Evolutionary conservation across 805 yeast species (phyloP).

Genomic region (Ogataea pini): DNA sequence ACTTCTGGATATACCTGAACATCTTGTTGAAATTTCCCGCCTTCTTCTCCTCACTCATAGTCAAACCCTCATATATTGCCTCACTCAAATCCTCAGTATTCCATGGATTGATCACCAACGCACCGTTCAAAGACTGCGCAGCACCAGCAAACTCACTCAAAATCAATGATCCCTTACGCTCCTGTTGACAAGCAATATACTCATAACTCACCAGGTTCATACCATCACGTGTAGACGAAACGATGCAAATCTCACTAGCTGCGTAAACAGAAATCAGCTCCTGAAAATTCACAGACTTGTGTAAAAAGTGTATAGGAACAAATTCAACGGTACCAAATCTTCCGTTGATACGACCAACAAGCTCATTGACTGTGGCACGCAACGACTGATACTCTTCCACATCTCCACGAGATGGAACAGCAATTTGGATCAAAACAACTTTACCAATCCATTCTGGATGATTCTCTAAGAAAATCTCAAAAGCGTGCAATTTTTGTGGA

Average conservation of each 20-base stretch:
- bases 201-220: constrained; percentile 97
- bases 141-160: constrained; percentile 98
- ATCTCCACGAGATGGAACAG: constrained; percentile 96
- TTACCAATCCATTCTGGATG: constrained; percentile 99
- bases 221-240: constrained; percentile 95
- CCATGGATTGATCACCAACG: constrained; percentile 96
- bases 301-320: constrained; percentile 96
- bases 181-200: constrained; percentile 89
- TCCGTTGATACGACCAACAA: constrained; percentile 96
- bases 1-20: constrained; percentile 85
- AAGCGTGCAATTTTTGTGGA: constrained; percentile 95
- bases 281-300: constrained; percentile 85
- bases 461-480: constrained; percentile 85
- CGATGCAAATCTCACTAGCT: constrained; percentile 86
- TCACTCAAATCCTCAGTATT: constrained; percentile 91
- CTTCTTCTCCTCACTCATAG: constrained; percentile 80
- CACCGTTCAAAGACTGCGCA: constrained; percentile 96
- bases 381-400: constrained; percentile 96
- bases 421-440: constrained; percentile 92
- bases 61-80: constrained; percentile 82
- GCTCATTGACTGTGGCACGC: constrained; percentile 91
- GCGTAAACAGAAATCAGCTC: constrained; percentile 88
- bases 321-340: constrained; percentile 95
- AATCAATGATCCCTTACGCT: constrained; percentile 81
- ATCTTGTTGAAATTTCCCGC: constrained; percentile 77